Evolutionary conservation across 1,284 basidiomycete species (phyloP).

Genomic region (Microbotryum intermedium): DNA sequence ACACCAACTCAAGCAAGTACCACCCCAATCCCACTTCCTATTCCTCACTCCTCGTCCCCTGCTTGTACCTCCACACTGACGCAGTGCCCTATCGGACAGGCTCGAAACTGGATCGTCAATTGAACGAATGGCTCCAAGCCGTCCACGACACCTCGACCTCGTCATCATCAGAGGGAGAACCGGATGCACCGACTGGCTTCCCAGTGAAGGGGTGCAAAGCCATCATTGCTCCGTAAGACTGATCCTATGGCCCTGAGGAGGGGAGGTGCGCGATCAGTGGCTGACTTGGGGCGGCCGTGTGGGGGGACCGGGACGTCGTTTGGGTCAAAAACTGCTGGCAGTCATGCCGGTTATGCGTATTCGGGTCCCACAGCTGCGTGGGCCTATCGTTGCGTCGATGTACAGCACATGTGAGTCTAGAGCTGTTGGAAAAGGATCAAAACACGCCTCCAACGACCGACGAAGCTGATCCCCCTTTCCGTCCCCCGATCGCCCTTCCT

Average conservation of each 20-base stretch:
- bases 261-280: not conserved
- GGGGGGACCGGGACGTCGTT: not conserved
- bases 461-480: too few species aligned
- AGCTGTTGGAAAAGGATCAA: too few species aligned
- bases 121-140: conserved; percentile 55
- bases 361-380: conserved; percentile 90
- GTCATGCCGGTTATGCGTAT: conserved; percentile 93
- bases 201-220: conserved; percentile 76
- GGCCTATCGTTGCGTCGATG: conserved; percentile 86
- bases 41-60: conserved; percentile 5
- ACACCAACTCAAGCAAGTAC: conserved; percentile 58
- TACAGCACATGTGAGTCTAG: conserved; percentile 65
- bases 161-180: too few species aligned
- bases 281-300: not conserved
- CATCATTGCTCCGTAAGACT: conserved; percentile 83
- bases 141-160: conserved; percentile 43
- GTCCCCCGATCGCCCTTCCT: too few species aligned
- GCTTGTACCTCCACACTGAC: conserved; percentile 3
- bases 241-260: not conserved
- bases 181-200: conserved; percentile 45
- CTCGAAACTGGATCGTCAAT: conserved; percentile 51
- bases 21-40: conserved; percentile 2
- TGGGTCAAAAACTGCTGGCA: conserved; percentile 38
- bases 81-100: conserved; percentile 42
- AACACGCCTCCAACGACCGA: too few species aligned